A percentile compares a stretch with the other conserved stretches of the same genome.
phyloP scores from a whole-genome alignment of 129 eudicot genomes.

The Sambucus nigra region DNA sequence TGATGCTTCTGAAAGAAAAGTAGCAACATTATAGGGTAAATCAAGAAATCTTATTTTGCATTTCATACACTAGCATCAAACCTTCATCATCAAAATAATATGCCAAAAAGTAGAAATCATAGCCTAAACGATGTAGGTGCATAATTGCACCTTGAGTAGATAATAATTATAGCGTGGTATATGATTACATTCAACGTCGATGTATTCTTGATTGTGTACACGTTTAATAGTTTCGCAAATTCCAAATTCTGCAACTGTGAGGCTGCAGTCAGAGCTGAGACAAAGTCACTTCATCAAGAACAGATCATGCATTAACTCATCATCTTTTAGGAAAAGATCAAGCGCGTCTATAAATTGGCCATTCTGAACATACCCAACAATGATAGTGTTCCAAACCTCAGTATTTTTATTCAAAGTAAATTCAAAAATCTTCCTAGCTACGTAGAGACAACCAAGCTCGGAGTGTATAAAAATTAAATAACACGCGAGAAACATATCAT shows the following conservation, averaged over 20 bases:
- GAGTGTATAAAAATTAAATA: conserved; percentile 65
- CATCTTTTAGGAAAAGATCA: conserved; percentile 47
- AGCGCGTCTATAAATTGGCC: conserved; percentile 46
- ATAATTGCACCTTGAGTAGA: conserved; percentile 70
- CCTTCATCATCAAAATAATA: conserved; percentile 67
- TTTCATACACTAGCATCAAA: conserved; percentile 61
- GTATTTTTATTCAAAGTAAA: conserved; percentile 50
- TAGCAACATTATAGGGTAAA: conserved; percentile 62
- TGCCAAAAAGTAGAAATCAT: conserved; percentile 72
- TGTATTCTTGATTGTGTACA: conserved; percentile 40
- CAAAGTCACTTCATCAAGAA: conserved; percentile 62
- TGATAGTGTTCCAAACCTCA: conserved; percentile 92
- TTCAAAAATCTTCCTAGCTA: conserved; percentile 61
- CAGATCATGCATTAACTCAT: conserved; percentile 23
- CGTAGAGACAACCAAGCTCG: conserved; percentile 49
- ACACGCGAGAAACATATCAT: conserved; percentile 57
- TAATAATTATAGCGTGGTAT: conserved; percentile 49
- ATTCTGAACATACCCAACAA: conserved; percentile 69
- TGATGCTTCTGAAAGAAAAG: conserved; percentile 81
- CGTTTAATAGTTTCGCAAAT: conserved; percentile 53
- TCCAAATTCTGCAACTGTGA: conserved; percentile 70
- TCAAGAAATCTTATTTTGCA: conserved; percentile 55
- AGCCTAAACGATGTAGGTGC: conserved; percentile 46
- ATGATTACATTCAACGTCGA: conserved; percentile 26
- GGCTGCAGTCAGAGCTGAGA: conserved; percentile 59